Evolutionary conservation across 2,329 filamentous ascomycete species (phyloP).

Genomic region (Fusarium sp.): DNA sequence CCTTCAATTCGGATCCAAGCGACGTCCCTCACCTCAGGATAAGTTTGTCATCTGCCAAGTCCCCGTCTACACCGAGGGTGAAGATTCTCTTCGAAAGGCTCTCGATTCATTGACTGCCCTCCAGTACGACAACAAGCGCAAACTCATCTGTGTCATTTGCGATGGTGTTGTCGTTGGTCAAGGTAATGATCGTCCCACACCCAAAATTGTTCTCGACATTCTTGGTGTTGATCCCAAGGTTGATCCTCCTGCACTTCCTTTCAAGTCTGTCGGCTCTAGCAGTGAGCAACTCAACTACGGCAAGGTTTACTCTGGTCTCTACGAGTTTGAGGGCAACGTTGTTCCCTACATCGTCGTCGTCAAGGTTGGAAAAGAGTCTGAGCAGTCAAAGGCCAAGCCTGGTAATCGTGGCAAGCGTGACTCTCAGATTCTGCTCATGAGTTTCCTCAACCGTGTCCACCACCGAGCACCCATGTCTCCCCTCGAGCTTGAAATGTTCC

Average conservation of each 20-base stretch:
- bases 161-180: slow-evolving; percentile 97
- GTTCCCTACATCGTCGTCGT: slow-evolving; percentile 96
- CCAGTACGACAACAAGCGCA: slow-evolving; percentile 98
- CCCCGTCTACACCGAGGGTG: slow-evolving; percentile 96
- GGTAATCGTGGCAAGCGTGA: slow-evolving; percentile 99
- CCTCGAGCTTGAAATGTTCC: slow-evolving; percentile 96
- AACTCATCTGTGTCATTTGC: slow-evolving; percentile 95
- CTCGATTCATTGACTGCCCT: slow-evolving; percentile 94
- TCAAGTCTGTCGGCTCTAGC: slow-evolving; percentile 90
- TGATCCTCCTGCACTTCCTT: slow-evolving; percentile 91
- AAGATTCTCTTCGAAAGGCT: slow-evolving; percentile 92
- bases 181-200: slow-evolving; percentile 95
- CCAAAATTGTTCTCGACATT: slow-evolving; percentile 97
- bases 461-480: slow-evolving; percentile 94
- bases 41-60: slow-evolving; percentile 99
- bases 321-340: slow-evolving; percentile 97
- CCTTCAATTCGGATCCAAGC: slow-evolving; percentile 91
- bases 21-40: slow-evolving; percentile 88
- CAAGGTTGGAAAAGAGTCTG: slow-evolving; percentile 97
- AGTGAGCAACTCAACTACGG: slow-evolving; percentile 97
- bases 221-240: slow-evolving; percentile 97
- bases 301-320: slow-evolving; percentile 97
- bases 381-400: slow-evolving; percentile 89
- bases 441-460: slow-evolving; percentile 97
- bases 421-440: slow-evolving; percentile 94